Evolutionary conservation across 1,284 basidiomycete species (phyloP).

Genomic region (Fomitopsis pinicola): DNA sequence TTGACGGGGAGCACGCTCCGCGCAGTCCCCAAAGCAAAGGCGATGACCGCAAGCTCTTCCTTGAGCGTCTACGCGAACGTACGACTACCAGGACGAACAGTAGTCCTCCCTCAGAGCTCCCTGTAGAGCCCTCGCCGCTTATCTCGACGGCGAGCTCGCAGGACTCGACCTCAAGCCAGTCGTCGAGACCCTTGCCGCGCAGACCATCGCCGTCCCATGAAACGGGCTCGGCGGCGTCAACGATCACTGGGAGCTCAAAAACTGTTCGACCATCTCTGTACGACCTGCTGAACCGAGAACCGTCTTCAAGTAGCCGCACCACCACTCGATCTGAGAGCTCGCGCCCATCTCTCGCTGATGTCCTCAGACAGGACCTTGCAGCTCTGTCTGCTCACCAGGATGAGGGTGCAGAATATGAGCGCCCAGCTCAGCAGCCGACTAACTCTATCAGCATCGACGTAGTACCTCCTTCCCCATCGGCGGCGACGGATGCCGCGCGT

Average conservation of each 20-base stretch:
- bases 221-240: not conserved
- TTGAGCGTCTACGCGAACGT: conserved; percentile 23
- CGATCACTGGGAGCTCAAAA: not conserved
- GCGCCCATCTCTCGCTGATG: not conserved
- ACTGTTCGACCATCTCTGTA: conserved; percentile 12
- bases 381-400: not conserved
- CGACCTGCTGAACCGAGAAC: conserved; percentile 13
- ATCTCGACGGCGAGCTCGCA: not conserved
- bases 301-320: not conserved
- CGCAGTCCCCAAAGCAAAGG: conserved; percentile 7
- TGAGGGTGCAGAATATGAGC: not conserved
- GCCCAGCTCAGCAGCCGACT: not conserved
- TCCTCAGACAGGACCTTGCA: not conserved
- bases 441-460: not conserved
- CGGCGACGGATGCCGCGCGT: not conserved
- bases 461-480: not conserved
- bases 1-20: conserved; percentile 10
- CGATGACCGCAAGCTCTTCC: conserved; percentile 17
- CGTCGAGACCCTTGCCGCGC: conserved; percentile 8
- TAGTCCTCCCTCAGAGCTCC: not conserved
- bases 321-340: not conserved
- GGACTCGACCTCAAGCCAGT: not conserved
- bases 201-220: not conserved
- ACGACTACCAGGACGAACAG: conserved; percentile 12
- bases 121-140: not conserved